A percentile compares a stretch with the other conserved stretches of the same genome.
phyloP scores from a whole-genome alignment of 164 flowering plant species.

The Tinospora cordifolia region DNA sequence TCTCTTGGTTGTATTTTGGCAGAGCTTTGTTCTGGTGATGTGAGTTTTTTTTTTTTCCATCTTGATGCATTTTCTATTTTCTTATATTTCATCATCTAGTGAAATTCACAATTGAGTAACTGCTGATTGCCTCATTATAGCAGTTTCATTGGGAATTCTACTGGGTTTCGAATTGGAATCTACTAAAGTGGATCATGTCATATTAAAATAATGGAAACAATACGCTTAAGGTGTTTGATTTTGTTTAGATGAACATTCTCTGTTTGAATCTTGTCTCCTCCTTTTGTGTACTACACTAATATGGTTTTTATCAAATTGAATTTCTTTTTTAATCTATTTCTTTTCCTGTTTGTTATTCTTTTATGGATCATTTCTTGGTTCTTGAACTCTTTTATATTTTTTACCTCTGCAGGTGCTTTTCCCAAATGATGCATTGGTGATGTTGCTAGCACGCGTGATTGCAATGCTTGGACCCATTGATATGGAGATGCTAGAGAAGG shows the following conservation, averaged over 20 bases:
- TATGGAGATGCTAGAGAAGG: slow-evolving; percentile 63
- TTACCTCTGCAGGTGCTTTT: slow-evolving; percentile 68
- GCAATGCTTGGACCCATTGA: slow-evolving; percentile 82
- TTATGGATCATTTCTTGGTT: neutral
- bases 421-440: slow-evolving; percentile 68
- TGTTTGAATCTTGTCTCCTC: no score
- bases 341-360: no score
- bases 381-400: slow-evolving; percentile 3
- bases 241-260: no score
- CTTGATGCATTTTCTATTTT: neutral
- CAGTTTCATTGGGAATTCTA: neutral
- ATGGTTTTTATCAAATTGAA: no score
- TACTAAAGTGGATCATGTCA: no score
- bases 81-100: neutral
- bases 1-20: slow-evolving; percentile 94
- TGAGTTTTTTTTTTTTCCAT: slow-evolving; percentile 33
- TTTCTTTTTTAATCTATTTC: neutral
- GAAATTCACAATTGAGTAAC: neutral
- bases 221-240: no score
- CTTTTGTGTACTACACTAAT: no score
- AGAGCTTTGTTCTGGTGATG: slow-evolving; percentile 86
- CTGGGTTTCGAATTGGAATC: neutral
- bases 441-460: slow-evolving; percentile 72
- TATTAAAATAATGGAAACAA: no score
- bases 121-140: neutral